Evolutionary conservation across 1,139 yeast species (phyloP).

Genomic region (Hanseniaspora sp.): DNA sequence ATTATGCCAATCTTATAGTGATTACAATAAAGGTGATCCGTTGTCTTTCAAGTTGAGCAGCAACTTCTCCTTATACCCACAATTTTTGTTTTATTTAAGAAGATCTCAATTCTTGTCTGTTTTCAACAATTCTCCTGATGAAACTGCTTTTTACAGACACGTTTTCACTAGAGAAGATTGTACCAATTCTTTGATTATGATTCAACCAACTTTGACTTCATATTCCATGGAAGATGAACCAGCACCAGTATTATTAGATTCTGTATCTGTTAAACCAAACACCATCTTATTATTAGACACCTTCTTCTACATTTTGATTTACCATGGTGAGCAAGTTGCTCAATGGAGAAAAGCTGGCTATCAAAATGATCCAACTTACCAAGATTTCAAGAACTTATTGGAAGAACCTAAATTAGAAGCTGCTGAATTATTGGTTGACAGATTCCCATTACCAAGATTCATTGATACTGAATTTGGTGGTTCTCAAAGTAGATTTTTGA

Average conservation of each 20-base stretch:
- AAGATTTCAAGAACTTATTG: conserved; percentile 71
- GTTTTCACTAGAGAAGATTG: conserved; percentile 84
- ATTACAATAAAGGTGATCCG: conserved; percentile 67
- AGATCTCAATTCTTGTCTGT: conserved; percentile 94
- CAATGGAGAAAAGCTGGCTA: conserved; percentile 95
- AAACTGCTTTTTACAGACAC: conserved; percentile 94
- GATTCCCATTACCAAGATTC: conserved; percentile 94
- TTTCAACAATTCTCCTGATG: conserved; percentile 96
- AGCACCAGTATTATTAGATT: conserved; percentile 86
- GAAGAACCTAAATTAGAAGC: conserved; percentile 91
- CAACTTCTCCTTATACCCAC: conserved; percentile 79
- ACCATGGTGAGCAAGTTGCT: conserved; percentile 90
- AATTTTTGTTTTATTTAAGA: conserved; percentile 89
- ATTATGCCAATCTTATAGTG: conserved; percentile 78
- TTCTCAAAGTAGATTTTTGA: conserved; percentile 91
- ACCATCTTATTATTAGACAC: conserved; percentile 81
- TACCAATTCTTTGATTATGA: conserved; percentile 88
- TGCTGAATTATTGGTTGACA: conserved; percentile 75
- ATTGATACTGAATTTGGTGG: conserved; percentile 97
- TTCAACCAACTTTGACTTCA: conserved; percentile 87
- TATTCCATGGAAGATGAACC: conserved; percentile 80
- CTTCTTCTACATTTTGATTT: conserved; percentile 88
- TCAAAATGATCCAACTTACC: conserved; percentile 83
- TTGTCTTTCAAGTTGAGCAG: conserved; percentile 67
- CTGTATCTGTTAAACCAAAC: conserved; percentile 84